Evolutionary conservation across 1,139 yeast genomes (phyloP), one percentile per base, ranked within the genome.

Genomic region (Pichia sp.): DNA sequence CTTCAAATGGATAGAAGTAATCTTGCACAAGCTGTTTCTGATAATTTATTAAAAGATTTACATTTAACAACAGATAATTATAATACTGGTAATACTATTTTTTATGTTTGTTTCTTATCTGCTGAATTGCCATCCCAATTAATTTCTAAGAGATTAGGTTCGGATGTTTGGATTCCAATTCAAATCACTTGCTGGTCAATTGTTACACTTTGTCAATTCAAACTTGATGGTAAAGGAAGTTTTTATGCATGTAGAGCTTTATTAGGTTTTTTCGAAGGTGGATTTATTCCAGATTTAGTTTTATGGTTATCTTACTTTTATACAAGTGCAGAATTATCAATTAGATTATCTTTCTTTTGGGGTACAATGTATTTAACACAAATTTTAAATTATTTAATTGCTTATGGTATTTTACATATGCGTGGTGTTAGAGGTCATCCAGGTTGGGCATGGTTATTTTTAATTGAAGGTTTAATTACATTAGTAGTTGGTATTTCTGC

Each of bases 391-490:
- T 57, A 74, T 14, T 51, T 76, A 21, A 50, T 72, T 28, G 76
- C 78, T 0, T 69, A 64, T 49, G 75, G 70, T 15, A 56, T 73
- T 20, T 59, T 76, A 35, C 66, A 66, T 42, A 59, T 74, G 56
- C 56, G 69, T 27, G 68, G 70, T 16, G 57, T 62, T 2, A 50
- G 57, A 31, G 64, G 70, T 2, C 52, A 62, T 46, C 62, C 59
- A 27, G 84, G 85, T 18, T 79, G 85, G 85, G 65, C 72, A 49
- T 80, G 80, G 80, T 60, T 81, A 20, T 81, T 80, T 52, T 55
- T 81, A 21, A 62, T 81, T 39, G 88, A 80, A 55, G 88, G 88
- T 1, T 42, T 70, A 2, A 54, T 78, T 40, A 78, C 87, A 1
- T 58, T 80, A 6, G 23, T 57, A 2, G 68, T 81, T 53, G 88